Base-by-base conservation (phyloP, 2,329 filamentous ascomycete species). In the Gnomoniopsis sp. region DNA sequence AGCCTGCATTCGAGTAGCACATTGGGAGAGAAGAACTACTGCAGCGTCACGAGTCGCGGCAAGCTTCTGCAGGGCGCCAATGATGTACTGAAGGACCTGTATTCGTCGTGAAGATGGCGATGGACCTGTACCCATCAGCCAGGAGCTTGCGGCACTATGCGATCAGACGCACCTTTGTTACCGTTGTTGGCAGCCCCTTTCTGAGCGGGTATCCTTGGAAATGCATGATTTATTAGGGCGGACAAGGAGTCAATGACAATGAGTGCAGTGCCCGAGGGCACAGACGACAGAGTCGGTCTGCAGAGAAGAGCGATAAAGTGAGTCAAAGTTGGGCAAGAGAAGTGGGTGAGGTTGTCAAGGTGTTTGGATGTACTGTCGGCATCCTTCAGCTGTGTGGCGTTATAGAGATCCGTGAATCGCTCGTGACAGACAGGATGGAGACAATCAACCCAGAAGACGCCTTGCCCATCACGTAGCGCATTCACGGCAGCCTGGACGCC, bases 191-290 rank as follows among this genome's bases (percentile, higher is more conserved):
- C 56, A 17, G 67, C 59, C 36, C 63, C 60, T 54, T 70, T 68
- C 56, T 70, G 74, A 30, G 81, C 77, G 23, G 75, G 70, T 38
- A 76, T 75, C 62, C 86, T 87, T 19, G 90, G 90, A 61, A 96
- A 91, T 34, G 91, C 87, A 55, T 87, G 83, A 64, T 90, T 89
- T 59, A 97, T 79, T 26, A 95, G 78, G 8, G 86, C 85, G 7
- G 92, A 92, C 21, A 96, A 75, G 2, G 88, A 88, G 70, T 96
- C 91, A 63, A 97, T 77, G 14, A 97, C 78, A 41, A 97, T 73
- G 1, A 97, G 77, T 23, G 82, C 80, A 12, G 89, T 88, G 33
- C 79, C 77, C 23, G 71, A 59, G 1, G 88, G 84, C 51, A 92
- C 83, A 61, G 90, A 87, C 11, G 75, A 73, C 2, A 79, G 68